Evolutionary conservation across 768 basidiomycete species (phyloP).

Genomic region (Tulasnella sp.): DNA sequence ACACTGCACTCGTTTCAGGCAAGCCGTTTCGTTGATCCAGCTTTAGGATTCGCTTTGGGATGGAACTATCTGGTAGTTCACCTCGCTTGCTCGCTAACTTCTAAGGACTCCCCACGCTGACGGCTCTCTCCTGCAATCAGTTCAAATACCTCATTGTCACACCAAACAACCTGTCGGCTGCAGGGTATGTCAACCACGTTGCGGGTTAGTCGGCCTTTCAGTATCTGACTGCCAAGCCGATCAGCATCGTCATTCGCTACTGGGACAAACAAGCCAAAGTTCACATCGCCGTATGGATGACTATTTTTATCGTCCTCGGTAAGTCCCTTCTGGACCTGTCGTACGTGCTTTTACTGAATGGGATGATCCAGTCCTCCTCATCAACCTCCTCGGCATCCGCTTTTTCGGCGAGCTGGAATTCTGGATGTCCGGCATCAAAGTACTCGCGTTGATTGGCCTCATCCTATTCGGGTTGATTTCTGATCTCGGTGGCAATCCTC

Average conservation of each 20-base stretch:
- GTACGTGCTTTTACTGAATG: background rate
- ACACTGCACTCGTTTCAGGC: constrained; percentile 28
- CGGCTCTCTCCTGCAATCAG: background rate
- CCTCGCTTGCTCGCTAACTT: constrained; percentile 26
- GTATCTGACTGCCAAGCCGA: background rate
- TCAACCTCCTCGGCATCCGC: constrained; percentile 56
- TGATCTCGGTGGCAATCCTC: constrained; percentile 48
- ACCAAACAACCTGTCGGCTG: constrained; percentile 17
- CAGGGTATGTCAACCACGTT: constrained; percentile 8
- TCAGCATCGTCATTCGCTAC: constrained; percentile 45
- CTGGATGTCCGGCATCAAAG: constrained; percentile 52
- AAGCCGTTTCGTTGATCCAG: constrained; percentile 58
- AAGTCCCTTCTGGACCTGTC: constrained; percentile 22
- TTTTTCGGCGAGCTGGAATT: constrained; percentile 69
- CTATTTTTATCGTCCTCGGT: constrained; percentile 53
- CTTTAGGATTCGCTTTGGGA: constrained; percentile 58
- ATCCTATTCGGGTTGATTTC: constrained; percentile 44
- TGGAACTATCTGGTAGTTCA: constrained; percentile 45
- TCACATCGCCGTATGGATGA: constrained; percentile 50
- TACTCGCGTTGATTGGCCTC: constrained; percentile 35
- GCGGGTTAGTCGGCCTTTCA: background rate
- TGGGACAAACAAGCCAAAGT: constrained; percentile 36
- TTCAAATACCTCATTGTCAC: constrained; percentile 49
- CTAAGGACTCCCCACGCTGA: background rate
- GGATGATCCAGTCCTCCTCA: constrained; percentile 38